Conservation (phyloP, 2,329 filamentous ascomycete species). For the Paraconiothyrium sp. region DNA sequence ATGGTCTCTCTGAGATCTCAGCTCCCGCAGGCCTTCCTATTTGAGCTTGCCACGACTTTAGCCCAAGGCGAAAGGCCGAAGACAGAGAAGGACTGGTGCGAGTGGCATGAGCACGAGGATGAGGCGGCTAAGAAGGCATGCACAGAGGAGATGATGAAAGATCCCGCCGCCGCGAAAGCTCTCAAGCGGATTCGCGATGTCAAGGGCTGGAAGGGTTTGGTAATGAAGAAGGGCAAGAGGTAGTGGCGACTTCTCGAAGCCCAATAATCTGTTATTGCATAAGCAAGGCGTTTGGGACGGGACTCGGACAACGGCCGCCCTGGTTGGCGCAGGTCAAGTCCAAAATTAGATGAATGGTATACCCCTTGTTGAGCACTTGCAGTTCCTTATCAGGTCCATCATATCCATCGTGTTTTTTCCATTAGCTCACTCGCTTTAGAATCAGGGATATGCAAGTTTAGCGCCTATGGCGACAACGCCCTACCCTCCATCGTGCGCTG, state of each 20-base stretch:
- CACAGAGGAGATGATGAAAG: slow-evolving; percentile 42
- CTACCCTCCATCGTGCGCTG: not conserved
- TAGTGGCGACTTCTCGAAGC: slow-evolving; percentile 19
- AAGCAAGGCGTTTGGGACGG: slow-evolving; percentile 11
- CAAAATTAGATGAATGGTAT: slow-evolving; percentile 18
- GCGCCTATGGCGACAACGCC: slow-evolving; percentile 3
- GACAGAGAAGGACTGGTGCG: slow-evolving; percentile 49
- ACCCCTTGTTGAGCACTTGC: slow-evolving; percentile 10
- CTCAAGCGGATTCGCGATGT: slow-evolving; percentile 45
- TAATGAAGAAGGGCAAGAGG: slow-evolving; percentile 49
- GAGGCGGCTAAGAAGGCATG: slow-evolving; percentile 46
- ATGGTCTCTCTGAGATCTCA: slow-evolving; percentile 43
- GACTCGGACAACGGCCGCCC: slow-evolving; percentile 1
- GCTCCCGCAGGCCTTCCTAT: slow-evolving; percentile 46
- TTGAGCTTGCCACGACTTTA: slow-evolving; percentile 45
- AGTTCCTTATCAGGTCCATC: not conserved
- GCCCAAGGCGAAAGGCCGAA: slow-evolving; percentile 46
- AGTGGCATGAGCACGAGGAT: slow-evolving; percentile 48
- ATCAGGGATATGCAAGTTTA: slow-evolving; percentile 6
- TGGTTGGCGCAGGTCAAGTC: slow-evolving; percentile 11
- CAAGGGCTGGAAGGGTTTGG: slow-evolving; percentile 49
- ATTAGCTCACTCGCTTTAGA: slow-evolving; percentile 4
- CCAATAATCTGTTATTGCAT: slow-evolving; percentile 7
- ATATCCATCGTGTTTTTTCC: not conserved
- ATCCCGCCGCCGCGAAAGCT: slow-evolving; percentile 41